Base-by-base conservation (phyloP, 2,329 filamentous ascomycete species). In the Colletotrichum destructivum region DNA sequence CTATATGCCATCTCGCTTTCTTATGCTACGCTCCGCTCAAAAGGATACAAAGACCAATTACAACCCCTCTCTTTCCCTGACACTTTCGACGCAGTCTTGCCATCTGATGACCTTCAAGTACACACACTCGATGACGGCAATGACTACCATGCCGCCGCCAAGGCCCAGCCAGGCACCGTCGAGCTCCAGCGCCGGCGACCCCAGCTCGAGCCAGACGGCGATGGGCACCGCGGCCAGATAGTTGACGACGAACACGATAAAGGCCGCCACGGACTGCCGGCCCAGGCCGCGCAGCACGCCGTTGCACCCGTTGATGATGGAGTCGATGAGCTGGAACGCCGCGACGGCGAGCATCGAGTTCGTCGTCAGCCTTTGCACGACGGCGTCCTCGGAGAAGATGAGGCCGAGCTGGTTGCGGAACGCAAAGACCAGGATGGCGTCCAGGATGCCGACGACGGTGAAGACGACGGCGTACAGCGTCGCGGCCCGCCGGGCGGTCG, bases 281-380 rank as follows among this genome's bases (percentile, higher is more conserved):
- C 81, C 82, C 5, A 84, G 78, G 16, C 82, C 82, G 0, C 82
- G 79, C 21, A 84, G 77, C 70, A 83, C 74, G 18, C 82, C 82
- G 65, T 83, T 83, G 47, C 79, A 80, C 47, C 79, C 81, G 71
- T 74, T 76, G 60, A 79, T 81, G 67, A 82, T 74, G 23, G 80
- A 72, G 70, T 83, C 81, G 55, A 82, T 75, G 57, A 81, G 69
- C 68, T 82, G 81, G 73, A 81, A 81, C 16, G 75, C 76, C 26
- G 76, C 77, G 15, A 82, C 79, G 11, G 77, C 75, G 23, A 79
- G 73, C 76, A 82, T 79, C 8, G 79, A 76, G n/a, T 73, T 67
- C 2, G 75, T 74, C 5, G 79, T 78, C 49, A 83, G 74, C 7
- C 75, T 74, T 23, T 76, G 75, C 31, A 82, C 81, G 5, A 35